Evolutionary conservation across 345 rosid species (phyloP), one percentile per base, ranked within the genome.

Genomic region (Mallotus nudiflorus): DNA sequence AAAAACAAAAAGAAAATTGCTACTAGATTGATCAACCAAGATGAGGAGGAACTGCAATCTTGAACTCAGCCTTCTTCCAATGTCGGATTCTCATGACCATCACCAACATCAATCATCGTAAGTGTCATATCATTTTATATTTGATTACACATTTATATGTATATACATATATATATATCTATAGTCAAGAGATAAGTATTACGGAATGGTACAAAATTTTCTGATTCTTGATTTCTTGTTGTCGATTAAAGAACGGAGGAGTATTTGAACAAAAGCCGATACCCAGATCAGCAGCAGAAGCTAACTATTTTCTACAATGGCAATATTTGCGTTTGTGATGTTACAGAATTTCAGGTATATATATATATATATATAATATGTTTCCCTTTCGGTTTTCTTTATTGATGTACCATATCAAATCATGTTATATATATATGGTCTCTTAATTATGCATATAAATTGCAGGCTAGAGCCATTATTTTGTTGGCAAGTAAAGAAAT

Each of bases 241-340:
- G n/a, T 11, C 22, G 27, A 18, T 63, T 68, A 35, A 37, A 81
- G 85, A 63, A 28, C 28, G 45, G 71, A 65, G 25, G 70, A 58
- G 77, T 33, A 2, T 33, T 9, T 58, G n/a, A 72, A 49, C 18
- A 45, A 45, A 40, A 82, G 67, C 69, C 73, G 62, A 3, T 2
- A 12, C 24, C 28, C 63, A 28, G 62, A 15, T 27, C 74, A 37
- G 6, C 64, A 11, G 35, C 80, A 79, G 62, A 77, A 77, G 74
- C 52, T 84, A 22, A 85, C 88, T 0, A 84, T 85, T 52, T 81
- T 85, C 79, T 88, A 82, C 77, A 73, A 69, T 10, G 89, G 89
- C 35, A 75, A 27, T 27, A 75, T 85, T 22, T 78, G 81, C 31
- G 87, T 82, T 27, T 81, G 66, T 31, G 80, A 85, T 66, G 92